Evolutionary conservation across 2,329 filamentous ascomycete genomes (phyloP), one percentile per base, ranked within the genome.

Genomic region (Cytospora piceae): DNA sequence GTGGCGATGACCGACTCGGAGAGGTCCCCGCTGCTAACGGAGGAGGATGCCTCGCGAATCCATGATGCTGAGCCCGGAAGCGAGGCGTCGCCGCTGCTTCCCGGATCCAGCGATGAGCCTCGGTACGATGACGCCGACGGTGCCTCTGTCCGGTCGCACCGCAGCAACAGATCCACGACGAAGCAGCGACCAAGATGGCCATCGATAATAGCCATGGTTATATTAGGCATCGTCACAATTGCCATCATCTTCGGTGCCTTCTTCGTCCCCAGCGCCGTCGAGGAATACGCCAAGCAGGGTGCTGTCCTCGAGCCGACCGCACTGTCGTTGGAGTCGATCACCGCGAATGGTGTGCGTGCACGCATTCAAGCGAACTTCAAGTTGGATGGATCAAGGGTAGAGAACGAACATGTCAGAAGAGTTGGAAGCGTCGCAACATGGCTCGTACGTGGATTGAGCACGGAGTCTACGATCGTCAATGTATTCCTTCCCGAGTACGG

Each of bases 271-370:
- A 88, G 90, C 20, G 87, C 90, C 9, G 87, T 96, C 14, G 88
- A 96, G 77, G 86, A 92, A 74, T 99, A 99, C 77, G 92, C 91
- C 58, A 90, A 94, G 77, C 84, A 94, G 76, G 92, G 94, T 3
- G 84, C 90, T 29, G 87, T 94, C 22, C 86, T 99, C 70, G 87
- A 94, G 73, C 92, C 95, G 2, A 93, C 90, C 7, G 91, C 89
- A 70, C 79, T 99, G 24, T 93, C 93, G 1, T 88, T 99, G 67
- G 91, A 95, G 72, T 92, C 90, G 2, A 90, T 97, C 70, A 97
- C 93, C 0, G 74, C 87, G 9, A 84, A 89, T 66, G 94, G 95
- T 15, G 86, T 97, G 11, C 87, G 85, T 68, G 90, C 92, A 37
- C 88, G 93, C 69, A 83, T 99, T 56, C 90, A 94, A 73, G 94